These are phyloP conservation scores for Meredithiella fracta DNA, from an alignment of 2,329 filamentous ascomycete species.

Conservation along the genomic window DNA sequence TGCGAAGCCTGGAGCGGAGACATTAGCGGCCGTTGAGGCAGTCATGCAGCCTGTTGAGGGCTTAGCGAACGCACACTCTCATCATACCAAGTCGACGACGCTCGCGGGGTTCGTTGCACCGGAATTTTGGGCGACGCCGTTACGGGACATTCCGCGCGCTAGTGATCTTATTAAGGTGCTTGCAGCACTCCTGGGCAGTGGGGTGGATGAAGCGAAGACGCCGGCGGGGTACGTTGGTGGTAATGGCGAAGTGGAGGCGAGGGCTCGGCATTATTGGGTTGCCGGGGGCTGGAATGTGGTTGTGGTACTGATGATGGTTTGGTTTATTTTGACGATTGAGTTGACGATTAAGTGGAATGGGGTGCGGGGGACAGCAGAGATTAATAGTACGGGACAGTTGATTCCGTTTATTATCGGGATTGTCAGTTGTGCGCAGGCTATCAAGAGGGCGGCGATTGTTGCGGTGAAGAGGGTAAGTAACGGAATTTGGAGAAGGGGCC, in stretches of 20 bases:
- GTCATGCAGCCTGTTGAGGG: conserved; percentile 9
- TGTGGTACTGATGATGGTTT: conserved; percentile 5
- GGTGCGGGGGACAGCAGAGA: conserved; percentile 4
- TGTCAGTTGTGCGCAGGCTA: conserved; percentile 9
- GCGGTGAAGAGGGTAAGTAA: conserved; percentile 9
- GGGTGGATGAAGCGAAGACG: background rate
- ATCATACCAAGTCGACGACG: background rate
- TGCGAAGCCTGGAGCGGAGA: background rate
- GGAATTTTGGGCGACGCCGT: conserved; percentile 12
- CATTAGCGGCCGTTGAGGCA: conserved; percentile 2
- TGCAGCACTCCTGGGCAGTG: conserved; percentile 6
- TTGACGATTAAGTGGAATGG: conserved; percentile 9
- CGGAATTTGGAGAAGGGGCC: background rate
- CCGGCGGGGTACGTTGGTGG: background rate
- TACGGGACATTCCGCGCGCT: conserved; percentile 5
- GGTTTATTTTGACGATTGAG: conserved; percentile 11
- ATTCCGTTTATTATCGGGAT: conserved; percentile 13
- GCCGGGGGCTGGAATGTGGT: conserved; percentile 1
- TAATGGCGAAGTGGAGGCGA: background rate
- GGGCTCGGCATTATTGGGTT: background rate
- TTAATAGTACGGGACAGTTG: conserved; percentile 11
- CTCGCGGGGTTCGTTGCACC: conserved; percentile 1
- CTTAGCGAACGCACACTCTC: background rate
- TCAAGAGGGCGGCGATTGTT: conserved; percentile 8
- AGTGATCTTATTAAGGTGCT: conserved; percentile 8